phyloP scores from a whole-genome alignment of 495 filamentous ascomycete genomes.

The Penicillium mononematosum region DNA sequence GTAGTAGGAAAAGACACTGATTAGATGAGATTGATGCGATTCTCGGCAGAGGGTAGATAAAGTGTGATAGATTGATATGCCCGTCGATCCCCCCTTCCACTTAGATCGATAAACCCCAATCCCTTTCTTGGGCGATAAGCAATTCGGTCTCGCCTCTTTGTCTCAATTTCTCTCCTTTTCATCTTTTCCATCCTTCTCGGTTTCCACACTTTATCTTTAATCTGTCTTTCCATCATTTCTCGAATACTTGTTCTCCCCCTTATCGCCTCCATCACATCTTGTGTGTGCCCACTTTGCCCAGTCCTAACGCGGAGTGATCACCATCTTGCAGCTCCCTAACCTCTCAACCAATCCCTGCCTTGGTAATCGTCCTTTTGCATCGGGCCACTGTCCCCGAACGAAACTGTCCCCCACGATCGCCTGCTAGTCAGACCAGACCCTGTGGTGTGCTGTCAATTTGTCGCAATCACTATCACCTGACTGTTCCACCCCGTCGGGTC shows the following conservation, averaged over 20 bases:
- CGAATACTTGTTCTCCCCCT: background rate
- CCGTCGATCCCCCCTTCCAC: constrained; percentile 31
- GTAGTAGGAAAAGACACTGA: constrained; percentile 14
- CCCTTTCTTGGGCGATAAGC: constrained; percentile 17
- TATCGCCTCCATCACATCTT: constrained; percentile 6
- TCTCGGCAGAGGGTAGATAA: constrained; percentile 21
- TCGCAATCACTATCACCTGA: constrained; percentile 32
- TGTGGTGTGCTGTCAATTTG: constrained; percentile 26
- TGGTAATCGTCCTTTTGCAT: constrained; percentile 10
- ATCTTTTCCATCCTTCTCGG: constrained; percentile 1
- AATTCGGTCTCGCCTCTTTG: constrained; percentile 12
- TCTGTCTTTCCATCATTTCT: background rate
- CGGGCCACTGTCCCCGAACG: constrained; percentile 7
- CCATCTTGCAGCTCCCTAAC: constrained; percentile 28
- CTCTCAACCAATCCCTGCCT: constrained; percentile 19
- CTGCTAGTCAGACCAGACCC: constrained; percentile 14
- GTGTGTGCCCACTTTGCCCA: constrained; percentile 9
- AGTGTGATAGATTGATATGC: constrained; percentile 32
- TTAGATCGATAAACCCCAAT: constrained; percentile 37
- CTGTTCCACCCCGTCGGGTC: constrained; percentile 21
- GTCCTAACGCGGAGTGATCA: constrained; percentile 22
- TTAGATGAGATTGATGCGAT: constrained; percentile 27
- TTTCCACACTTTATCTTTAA: constrained; percentile 6
- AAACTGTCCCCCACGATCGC: constrained; percentile 14
- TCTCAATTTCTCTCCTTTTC: constrained; percentile 13